Evolutionary conservation across 202 grass and related monocot species (phyloP).

Genomic region (Miscanthus sacchariflorus): DNA sequence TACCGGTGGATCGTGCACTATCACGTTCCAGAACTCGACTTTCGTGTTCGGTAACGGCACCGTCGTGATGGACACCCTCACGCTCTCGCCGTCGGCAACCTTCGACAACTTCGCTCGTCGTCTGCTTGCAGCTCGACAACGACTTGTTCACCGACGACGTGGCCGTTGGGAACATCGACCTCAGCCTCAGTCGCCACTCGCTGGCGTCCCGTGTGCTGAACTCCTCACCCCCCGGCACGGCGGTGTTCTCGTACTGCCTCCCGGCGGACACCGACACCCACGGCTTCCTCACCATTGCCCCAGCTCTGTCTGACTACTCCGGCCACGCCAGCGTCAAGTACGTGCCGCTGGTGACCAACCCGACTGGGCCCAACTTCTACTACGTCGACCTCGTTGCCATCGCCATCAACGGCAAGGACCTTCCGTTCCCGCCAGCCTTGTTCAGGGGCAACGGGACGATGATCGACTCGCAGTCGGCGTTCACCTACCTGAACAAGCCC

Average conservation of each 20-base stretch:
- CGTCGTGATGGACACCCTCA: slow-evolving; percentile 21
- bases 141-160: not conserved
- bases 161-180: not conserved
- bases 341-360: not conserved
- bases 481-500: slow-evolving; percentile 19
- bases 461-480: not conserved
- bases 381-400: slow-evolving; percentile 33
- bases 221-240: not conserved
- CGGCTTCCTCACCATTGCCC: slow-evolving; percentile 35
- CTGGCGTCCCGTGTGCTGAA: not conserved
- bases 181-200: slow-evolving; percentile 25
- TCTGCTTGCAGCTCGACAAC: not conserved
- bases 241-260: slow-evolving; percentile 46
- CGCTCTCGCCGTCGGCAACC: slow-evolving; percentile 10
- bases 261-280: slow-evolving; percentile 7
- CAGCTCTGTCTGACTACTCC: not conserved
- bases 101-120: not conserved
- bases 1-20: not conserved
- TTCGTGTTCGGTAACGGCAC: slow-evolving; percentile 23
- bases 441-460: not conserved
- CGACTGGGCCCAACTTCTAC: not conserved
- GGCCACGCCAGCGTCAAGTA: not conserved
- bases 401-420: not conserved
- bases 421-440: not conserved
- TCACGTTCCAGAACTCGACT: not conserved